Conservation (phyloP, 2,329 filamentous ascomycete species). For the Calonectria ilicicola region DNA sequence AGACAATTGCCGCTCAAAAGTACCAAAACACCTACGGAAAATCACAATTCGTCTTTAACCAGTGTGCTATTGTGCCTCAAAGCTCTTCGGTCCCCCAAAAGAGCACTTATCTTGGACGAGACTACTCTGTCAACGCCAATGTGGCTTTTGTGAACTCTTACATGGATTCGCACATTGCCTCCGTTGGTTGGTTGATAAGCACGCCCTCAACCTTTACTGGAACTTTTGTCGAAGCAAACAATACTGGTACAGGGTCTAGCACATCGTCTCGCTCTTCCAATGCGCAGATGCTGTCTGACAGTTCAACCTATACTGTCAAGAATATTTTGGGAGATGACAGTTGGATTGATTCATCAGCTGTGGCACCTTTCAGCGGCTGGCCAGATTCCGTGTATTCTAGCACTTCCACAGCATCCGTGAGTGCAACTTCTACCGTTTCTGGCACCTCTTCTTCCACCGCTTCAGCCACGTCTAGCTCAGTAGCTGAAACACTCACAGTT, state of each 20-base stretch:
- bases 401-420: background rate
- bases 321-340: slow-evolving; percentile 45
- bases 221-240: slow-evolving; percentile 47
- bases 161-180: slow-evolving; percentile 42
- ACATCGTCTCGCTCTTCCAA: slow-evolving; percentile 37
- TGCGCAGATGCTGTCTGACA: slow-evolving; percentile 47
- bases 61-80: slow-evolving; percentile 50
- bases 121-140: slow-evolving; percentile 39
- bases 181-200: slow-evolving; percentile 42
- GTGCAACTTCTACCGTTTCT: background rate
- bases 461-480: slow-evolving; percentile 17
- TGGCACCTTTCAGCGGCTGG: slow-evolving; percentile 44
- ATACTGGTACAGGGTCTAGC: slow-evolving; percentile 45
- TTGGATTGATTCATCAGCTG: slow-evolving; percentile 46
- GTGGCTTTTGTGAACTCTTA: slow-evolving; percentile 47
- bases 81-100: slow-evolving; percentile 38
- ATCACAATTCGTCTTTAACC: slow-evolving; percentile 56
- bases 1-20: slow-evolving; percentile 43
- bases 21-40: slow-evolving; percentile 44
- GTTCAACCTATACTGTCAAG: slow-evolving; percentile 63
- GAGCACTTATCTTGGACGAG: slow-evolving; percentile 43
- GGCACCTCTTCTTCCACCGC: slow-evolving; percentile 22
- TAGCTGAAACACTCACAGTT: slow-evolving; percentile 35
- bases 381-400: slow-evolving; percentile 43
- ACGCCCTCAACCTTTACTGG: slow-evolving; percentile 39